phyloP scores from a whole-genome alignment of 345 rosid species.

The Brassica incana region DNA sequence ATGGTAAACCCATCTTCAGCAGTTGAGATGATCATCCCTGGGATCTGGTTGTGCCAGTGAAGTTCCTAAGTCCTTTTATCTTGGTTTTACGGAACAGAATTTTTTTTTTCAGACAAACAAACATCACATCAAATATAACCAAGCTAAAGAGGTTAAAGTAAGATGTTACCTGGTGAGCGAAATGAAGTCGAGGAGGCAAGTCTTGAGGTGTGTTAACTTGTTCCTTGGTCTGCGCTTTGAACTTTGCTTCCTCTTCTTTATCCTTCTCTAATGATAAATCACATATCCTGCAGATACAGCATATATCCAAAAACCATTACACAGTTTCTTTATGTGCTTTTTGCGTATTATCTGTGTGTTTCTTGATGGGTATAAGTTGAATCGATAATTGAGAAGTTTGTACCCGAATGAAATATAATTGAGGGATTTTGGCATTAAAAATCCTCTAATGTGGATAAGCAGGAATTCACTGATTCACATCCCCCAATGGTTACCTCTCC shows the following conservation, averaged over 20 bases:
- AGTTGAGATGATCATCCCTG: constrained; percentile 86
- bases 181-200: constrained; percentile 87
- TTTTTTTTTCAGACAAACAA: not conserved
- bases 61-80: too few relatives aligned
- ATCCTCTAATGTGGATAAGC: not conserved
- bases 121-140: not conserved
- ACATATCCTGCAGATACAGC: too few relatives aligned
- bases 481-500: not conserved
- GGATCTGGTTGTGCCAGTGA: too few relatives aligned
- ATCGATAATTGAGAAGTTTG: not conserved
- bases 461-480: constrained; percentile 4
- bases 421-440: too few relatives aligned
- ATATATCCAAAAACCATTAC: too few relatives aligned
- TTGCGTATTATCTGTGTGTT: too few relatives aligned
- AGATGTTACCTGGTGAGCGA: constrained; percentile 76
- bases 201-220: constrained; percentile 78
- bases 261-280: constrained; percentile 78
- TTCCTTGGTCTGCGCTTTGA: constrained; percentile 73
- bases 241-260: constrained; percentile 93
- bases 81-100: not conserved
- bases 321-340: too few relatives aligned
- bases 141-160: not conserved
- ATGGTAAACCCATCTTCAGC: constrained; percentile 87
- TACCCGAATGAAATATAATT: too few relatives aligned
- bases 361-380: too few relatives aligned